Evolutionary conservation across 805 yeast species (phyloP), one percentile per base, ranked within the genome.

Genomic region (Priceomyces melissophilus): DNA sequence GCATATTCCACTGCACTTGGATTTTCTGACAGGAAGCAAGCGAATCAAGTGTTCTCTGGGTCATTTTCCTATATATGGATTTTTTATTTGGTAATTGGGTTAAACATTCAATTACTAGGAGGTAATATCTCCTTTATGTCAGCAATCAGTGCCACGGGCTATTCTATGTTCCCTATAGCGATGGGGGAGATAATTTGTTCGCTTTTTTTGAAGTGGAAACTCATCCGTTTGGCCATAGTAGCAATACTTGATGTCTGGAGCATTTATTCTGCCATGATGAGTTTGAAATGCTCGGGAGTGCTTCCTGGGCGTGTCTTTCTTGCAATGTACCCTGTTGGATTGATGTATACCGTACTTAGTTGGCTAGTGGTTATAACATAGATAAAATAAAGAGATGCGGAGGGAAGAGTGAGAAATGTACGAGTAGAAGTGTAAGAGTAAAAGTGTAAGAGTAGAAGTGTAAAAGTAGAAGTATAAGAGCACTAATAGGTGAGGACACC

Each of bases 121-220:
- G 81, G 82, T 3, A 67, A 78, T 12, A 79, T 82, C 30, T 79
- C 86, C 2, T 81, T 79, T 52, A 69, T 83, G 66, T 78, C 79
- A 35, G 87, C 87, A 2, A 66, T 83, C 39, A 78, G 84, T 45
- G 82, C 86, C 23, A 74, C 81, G 4, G 89, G 89, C 1, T 82
- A 82, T 64, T 79, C 84, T 10, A 60, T 80, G 56, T 83, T 82
- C 59, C 89, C 89, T 9, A 67, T 83, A 30, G 73, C 80, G 2
- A 52, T 76, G 8, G 79, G 82, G 0, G 75, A 81, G 9, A 37
- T 75, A 3, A 42, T 79, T 17, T 67, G 82, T 34, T 62, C 69
- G 10, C 41, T 76, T 15, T 55, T 77, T 12, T 60, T 81, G n/a
- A 58, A 63, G 34, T 63, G 70, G 68, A 71, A 73, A 46, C 57